Evolutionary conservation across 192 early-diverging fungal species (phyloP), one percentile per base, ranked within the genome.

Genomic region (Pilaira anomala): DNA sequence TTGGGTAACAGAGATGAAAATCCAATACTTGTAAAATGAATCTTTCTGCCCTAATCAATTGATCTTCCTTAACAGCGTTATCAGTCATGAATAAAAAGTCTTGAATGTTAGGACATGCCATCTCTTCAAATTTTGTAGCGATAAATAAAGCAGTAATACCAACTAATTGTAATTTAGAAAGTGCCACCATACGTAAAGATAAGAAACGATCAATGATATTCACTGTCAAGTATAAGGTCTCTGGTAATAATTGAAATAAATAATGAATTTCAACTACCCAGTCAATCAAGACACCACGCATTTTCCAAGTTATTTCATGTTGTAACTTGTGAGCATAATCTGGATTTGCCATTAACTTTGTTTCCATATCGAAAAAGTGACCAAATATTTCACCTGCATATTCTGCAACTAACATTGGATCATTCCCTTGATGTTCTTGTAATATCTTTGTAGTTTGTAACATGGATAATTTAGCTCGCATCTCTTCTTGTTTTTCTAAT

Each of bases 151-250:
- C 80, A 0, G 96, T 91, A 36, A 95, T 78, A 3, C 97, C 97
- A 25, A 97, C 94, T 22, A 99, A 77, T 74, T 99, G 97, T 9
- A 99, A 83, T 68, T 96, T 97, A 12, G 77, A 66, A n/a, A 93
- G 60, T 0, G 91, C 86, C 18, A 95, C 91, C n/a, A 86, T 80
- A 28, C 96, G 89, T 49, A 76, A 68, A 21, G 93, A 92, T 19
- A 99, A 81, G 73, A 98, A 97, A 6, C 97, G 90, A 69, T 99
- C 97, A 41, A 99, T 83, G 36, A 98, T 81, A 74, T 99, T 99
- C 59, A 97, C 86, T 7, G 94, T 78, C 59, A 98, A 69, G 67
- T 88, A 99, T 11, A 99, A 80, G 7, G 97, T 98, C 76, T 99
- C 97, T 22, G 94, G 92, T 14, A 96, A 79, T 58, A 98, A 80